Base-by-base conservation (phyloP, 371 early-diverging fungal species). In the Lichtheimia hyalospora region DNA sequence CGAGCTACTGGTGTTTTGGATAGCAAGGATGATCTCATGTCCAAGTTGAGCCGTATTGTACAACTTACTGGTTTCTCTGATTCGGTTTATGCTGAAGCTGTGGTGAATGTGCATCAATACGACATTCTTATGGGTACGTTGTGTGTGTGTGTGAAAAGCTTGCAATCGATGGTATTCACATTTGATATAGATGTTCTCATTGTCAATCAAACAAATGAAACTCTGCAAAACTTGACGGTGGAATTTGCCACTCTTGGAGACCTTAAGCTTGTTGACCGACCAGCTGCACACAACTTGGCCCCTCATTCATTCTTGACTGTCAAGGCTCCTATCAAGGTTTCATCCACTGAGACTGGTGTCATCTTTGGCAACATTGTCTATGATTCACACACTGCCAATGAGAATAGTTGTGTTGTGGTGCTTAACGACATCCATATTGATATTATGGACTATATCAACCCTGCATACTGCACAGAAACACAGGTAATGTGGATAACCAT, bases 21-120 rank as follows among this genome's bases (percentile, higher is more conserved):
- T 54, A 68, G 81, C 60, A 87, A 83, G 59, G 90, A 91, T 52
- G 89, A 88, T 60, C 73, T 89, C 54, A 87, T 92, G 64, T 91
- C 95, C 25, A 95, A 95, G 75, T 73, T 94, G 64, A 91, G 86
- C 67, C 88, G 91, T 57, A 92, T 98, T 34, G 92, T 99, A 21
- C 99, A 98, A 76, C 83, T 99, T 50, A 98, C 99, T 10, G 97
- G 92, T 67, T 95, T 95, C 77, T 94, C 97, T 12, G 99, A 99
- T 69, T 93, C 97, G 2, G 94, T 99, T 6, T 99, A 99, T 69
- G 97, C 96, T 3, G 99, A 99, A 81, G 98, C 97, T 3, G 94
- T 96, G 63, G 92, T 98, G 23, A 94, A 84, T 57, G 96, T 96
- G 20, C 95, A 94, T 61, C 96, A 97, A 76, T 96, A 93, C 67